These are phyloP conservation scores for Pterulicium gracile DNA, from an alignment of 1,284 basidiomycete genomes.

Conservation along the genomic window DNA sequence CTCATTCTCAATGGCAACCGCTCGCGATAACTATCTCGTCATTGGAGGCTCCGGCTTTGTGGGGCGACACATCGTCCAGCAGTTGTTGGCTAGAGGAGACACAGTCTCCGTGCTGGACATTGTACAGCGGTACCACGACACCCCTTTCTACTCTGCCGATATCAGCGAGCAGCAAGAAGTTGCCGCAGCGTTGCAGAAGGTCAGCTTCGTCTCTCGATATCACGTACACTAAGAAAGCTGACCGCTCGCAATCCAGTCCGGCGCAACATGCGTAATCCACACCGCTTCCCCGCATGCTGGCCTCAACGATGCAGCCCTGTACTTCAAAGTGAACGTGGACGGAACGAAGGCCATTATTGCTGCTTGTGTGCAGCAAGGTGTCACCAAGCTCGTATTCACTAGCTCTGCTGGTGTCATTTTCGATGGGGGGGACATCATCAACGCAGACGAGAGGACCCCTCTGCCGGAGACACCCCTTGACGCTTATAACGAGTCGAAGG, in stretches of 20 bases:
- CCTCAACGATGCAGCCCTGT: conserved; percentile 62
- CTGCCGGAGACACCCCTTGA: conserved; percentile 75
- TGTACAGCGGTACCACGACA: conserved; percentile 80
- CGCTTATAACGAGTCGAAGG: conserved; percentile 96
- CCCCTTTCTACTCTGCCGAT: conserved; percentile 80
- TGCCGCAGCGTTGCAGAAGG: conserved; percentile 63
- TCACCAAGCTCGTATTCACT: conserved; percentile 90
- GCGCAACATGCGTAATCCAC: conserved; percentile 85
- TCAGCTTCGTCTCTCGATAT: conserved; percentile 17
- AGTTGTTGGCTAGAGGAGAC: conserved; percentile 71
- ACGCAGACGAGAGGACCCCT: conserved; percentile 84
- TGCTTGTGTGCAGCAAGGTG: conserved; percentile 61
- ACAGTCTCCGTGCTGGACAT: conserved; percentile 80
- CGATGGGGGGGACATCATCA: conserved; percentile 72
- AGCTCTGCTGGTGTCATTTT: conserved; percentile 92
- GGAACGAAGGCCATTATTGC: conserved; percentile 85
- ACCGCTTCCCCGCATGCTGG: conserved; percentile 87
- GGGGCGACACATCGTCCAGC: conserved; percentile 83
- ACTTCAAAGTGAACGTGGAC: conserved; percentile 90
- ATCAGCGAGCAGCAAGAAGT: conserved; percentile 72
- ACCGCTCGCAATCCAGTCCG: too few species aligned
- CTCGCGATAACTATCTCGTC: conserved; percentile 59
- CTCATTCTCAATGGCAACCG: neutral
- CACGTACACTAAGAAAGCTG: conserved; percentile 6
- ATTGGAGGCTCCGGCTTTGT: conserved; percentile 91